Base-by-base conservation (phyloP, 768 basidiomycete species). In the Mrakia hoshinonis region DNA sequence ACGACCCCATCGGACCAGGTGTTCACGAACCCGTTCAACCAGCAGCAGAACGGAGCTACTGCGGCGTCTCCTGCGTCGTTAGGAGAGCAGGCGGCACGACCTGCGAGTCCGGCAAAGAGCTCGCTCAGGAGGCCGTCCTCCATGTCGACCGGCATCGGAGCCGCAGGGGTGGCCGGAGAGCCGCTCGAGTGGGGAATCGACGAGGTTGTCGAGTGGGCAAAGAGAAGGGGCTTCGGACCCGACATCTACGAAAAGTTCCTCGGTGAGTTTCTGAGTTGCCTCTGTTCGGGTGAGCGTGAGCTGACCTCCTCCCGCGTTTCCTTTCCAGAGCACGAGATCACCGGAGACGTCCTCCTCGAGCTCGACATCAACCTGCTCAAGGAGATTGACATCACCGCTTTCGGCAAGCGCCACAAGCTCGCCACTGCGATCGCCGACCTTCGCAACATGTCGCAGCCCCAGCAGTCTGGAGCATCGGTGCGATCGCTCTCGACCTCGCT, bases 311-410 rank as follows among this genome's bases (percentile, higher is more conserved):
- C 7, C 7, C 18, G 15, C 52, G 6, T 46, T 15, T 43, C 18
- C 22, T 22, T n/a, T 4, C 24, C 36, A 93, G 95, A 98, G 81
- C 93, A 99, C 86, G 96, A 99, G 81, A 98, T 99, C 67, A 91
- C 93, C 0, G 96, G 96, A 24, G 96, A 99, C 76, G 91, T 98
- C 39, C 85, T 99, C 9, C 86, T 98, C 68, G 95, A 96, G 76
- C 88, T 98, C 72, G 92, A 97, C 74, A 86, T 88, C 68, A 89
- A 88, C 76, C 83, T 96, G 20, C 87, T 99, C 76, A 98, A 98
- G 81, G 83, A 98, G 81, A 88, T 99, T 67, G 96, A 93, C 29
- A 92, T 99, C 74, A 82, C 84, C 76, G 92, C 92, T 4, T 96
- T 95, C 75, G 96, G 96, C 15, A 96, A 96, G 78, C 90, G 96